Conservation (phyloP, 306 rosid genomes). For the Benincasa hispida region DNA sequence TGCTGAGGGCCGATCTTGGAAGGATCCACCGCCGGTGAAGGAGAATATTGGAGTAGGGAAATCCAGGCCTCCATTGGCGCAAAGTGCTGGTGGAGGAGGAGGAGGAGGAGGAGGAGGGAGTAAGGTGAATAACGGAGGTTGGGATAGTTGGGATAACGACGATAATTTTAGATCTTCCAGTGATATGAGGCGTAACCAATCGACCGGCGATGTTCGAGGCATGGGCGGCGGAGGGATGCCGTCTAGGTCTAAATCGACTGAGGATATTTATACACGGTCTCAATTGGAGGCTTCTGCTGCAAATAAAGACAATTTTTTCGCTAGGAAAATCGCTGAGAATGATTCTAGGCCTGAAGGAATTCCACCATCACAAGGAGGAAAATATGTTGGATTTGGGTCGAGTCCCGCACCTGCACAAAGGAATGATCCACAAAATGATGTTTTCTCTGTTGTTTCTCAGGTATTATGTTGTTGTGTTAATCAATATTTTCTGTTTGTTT, state of each 20-base stretch:
- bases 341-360: slow-evolving; percentile 70
- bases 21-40: slow-evolving; percentile 79
- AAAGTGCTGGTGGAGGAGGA: slow-evolving; percentile 11
- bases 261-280: slow-evolving; percentile 55
- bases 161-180: slow-evolving; percentile 40
- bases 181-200: slow-evolving; percentile 68
- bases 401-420: slow-evolving; percentile 25
- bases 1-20: slow-evolving; percentile 87
- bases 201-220: slow-evolving; percentile 63
- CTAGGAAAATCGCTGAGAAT: slow-evolving; percentile 53
- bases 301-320: slow-evolving; percentile 60
- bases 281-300: slow-evolving; percentile 89
- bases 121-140: slow-evolving; percentile 28
- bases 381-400: slow-evolving; percentile 96
- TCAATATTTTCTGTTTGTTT: not conserved
- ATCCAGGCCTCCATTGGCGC: slow-evolving; percentile 62
- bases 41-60: slow-evolving; percentile 34
- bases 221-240: slow-evolving; percentile 22
- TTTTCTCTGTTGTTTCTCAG: slow-evolving; percentile 85
- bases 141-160: slow-evolving; percentile 89
- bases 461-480: slow-evolving; percentile 16
- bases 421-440: slow-evolving; percentile 39
- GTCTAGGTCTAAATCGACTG: slow-evolving; percentile 61
- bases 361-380: slow-evolving; percentile 93
- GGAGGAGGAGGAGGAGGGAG: not conserved